Evolutionary conservation across 2,329 filamentous ascomycete species (phyloP).

Genomic region (Aureobasidium sp.): DNA sequence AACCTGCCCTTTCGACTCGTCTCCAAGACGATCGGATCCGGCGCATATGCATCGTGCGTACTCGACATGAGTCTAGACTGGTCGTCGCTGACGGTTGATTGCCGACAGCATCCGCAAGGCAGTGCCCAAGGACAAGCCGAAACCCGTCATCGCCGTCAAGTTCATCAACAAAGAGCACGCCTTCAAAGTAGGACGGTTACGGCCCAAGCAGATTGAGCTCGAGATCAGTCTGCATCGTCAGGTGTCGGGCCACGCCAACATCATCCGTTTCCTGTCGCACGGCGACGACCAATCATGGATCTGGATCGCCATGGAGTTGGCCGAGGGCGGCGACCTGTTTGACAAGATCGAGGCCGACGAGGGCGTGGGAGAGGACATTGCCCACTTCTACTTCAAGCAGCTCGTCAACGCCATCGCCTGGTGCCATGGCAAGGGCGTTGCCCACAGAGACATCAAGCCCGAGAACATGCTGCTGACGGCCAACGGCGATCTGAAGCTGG

Average conservation of each 20-base stretch:
- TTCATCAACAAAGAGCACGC: conserved; percentile 98
- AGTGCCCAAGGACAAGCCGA: conserved; percentile 57
- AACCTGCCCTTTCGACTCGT: conserved; percentile 89
- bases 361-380: conserved; percentile 87
- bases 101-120: conserved; percentile 78
- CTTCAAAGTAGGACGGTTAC: conserved; percentile 77
- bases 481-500: conserved; percentile 81
- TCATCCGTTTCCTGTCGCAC: conserved; percentile 84
- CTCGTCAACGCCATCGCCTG: conserved; percentile 83
- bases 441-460: conserved; percentile 66
- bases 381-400: conserved; percentile 92
- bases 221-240: conserved; percentile 86
- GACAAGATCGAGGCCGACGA: conserved; percentile 99
- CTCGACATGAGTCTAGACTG: background rate
- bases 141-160: conserved; percentile 89
- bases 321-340: conserved; percentile 90
- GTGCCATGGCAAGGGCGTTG: conserved; percentile 93
- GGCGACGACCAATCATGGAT: conserved; percentile 82
- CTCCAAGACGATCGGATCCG: conserved; percentile 91
- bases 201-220: conserved; percentile 79
- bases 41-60: conserved; percentile 88
- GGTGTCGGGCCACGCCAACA: conserved; percentile 65
- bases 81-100: background rate
- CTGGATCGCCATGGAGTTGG: conserved; percentile 98
- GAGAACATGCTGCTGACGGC: conserved; percentile 89